Evolutionary conservation across 352 stramenopile genomes (phyloP).

Genomic region (Salisapilia sapeloensis): DNA sequence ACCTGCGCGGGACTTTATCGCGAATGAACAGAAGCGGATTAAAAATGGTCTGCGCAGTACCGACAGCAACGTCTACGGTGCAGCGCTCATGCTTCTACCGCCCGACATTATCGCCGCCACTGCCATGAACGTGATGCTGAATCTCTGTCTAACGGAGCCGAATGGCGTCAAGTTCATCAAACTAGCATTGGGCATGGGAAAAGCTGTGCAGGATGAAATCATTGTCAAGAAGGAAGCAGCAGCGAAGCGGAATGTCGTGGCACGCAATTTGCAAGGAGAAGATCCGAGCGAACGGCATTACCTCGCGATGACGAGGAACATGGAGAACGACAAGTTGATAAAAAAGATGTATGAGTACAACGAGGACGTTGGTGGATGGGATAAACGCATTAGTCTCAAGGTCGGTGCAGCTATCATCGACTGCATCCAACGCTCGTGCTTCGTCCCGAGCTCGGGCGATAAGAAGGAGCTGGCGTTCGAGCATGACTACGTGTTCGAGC

Average conservation of each 20-base stretch:
- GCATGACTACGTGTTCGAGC: conserved; percentile 67
- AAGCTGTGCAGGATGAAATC: conserved; percentile 60
- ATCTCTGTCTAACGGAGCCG: conserved; percentile 42
- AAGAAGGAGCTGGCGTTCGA: conserved; percentile 35
- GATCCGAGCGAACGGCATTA: conserved; percentile 15
- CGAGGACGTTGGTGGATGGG: conserved; percentile 70
- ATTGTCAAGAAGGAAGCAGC: conserved; percentile 29
- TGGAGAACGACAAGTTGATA: conserved; percentile 14
- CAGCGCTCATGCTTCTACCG: conserved; percentile 38
- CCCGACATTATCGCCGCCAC: conserved; percentile 32
- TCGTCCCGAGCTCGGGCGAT: conserved; percentile 19
- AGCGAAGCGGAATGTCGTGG: conserved; percentile 11
- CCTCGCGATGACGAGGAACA: conserved; percentile 7
- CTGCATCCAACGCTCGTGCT: conserved; percentile 65
- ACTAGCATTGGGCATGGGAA: conserved; percentile 49
- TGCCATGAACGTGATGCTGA: conserved; percentile 53
- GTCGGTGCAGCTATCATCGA: conserved; percentile 70
- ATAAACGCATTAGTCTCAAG: conserved; percentile 81
- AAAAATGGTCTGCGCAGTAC: conserved; percentile 27
- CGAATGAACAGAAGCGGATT: conserved; percentile 33
- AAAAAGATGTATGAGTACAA: conserved; percentile 43
- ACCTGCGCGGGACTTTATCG: conserved; percentile 17
- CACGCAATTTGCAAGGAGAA: conserved; percentile 1
- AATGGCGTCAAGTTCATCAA: conserved; percentile 73
- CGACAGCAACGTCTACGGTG: conserved; percentile 61